A percentile compares a stretch with the other conserved stretches of the same genome.
Evolutionary conservation across 2,329 filamentous ascomycete species (phyloP).

Genomic region (Calonectria multiphialidica): DNA sequence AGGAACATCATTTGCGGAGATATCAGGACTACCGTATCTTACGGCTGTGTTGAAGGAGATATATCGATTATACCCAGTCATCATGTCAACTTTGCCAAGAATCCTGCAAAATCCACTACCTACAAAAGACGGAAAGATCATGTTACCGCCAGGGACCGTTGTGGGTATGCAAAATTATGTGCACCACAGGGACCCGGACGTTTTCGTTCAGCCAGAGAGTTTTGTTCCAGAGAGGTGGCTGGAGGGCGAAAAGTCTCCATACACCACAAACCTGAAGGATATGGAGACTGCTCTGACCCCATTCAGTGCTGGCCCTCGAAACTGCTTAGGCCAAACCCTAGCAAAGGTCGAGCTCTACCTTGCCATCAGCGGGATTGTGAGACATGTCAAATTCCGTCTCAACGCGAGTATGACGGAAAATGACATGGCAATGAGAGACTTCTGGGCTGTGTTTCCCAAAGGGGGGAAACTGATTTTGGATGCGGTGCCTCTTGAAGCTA

Average conservation of each 20-base stretch:
- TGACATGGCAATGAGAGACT: neutral
- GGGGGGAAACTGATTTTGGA: neutral
- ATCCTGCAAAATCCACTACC: neutral
- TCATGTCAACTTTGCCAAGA: neutral
- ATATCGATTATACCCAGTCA: neutral
- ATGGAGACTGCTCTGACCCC: neutral
- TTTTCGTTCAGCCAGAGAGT: neutral
- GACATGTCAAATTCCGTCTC: neutral
- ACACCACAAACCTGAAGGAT: neutral
- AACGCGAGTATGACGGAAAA: neutral
- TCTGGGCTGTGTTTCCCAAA: neutral
- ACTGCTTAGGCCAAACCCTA: neutral
- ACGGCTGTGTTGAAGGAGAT: neutral
- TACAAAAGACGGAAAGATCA: neutral
- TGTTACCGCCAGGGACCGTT: neutral
- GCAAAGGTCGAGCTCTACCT: neutral
- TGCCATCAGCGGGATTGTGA: neutral
- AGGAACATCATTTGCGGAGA: neutral
- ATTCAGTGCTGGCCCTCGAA: neutral
- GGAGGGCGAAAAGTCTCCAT: neutral
- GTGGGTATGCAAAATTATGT: neutral
- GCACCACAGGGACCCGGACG: neutral
- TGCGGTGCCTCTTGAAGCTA: neutral
- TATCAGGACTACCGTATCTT: neutral
- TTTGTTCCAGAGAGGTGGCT: neutral